Evolutionary conservation across 495 filamentous ascomycete species (phyloP).

Genomic region (Neurospora sublineolata): DNA sequence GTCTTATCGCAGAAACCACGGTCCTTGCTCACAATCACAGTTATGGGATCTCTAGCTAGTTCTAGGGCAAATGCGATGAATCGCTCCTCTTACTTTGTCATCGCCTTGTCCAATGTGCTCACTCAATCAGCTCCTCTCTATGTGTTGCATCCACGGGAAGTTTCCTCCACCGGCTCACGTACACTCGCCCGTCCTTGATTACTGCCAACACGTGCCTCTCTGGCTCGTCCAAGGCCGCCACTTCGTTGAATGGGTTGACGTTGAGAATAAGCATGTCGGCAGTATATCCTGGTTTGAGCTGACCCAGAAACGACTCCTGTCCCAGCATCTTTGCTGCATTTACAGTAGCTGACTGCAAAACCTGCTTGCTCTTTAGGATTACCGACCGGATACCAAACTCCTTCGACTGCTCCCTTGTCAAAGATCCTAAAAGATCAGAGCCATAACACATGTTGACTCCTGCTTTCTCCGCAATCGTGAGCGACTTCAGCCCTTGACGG

Average conservation of each 20-base stretch:
- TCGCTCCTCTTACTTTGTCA: neutral
- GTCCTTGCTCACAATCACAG: neutral
- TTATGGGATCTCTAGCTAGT: neutral
- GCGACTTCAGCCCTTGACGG: conserved; percentile 28
- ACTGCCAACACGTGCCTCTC: neutral
- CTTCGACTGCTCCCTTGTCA: conserved; percentile 35
- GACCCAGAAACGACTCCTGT: conserved; percentile 30
- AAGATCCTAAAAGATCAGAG: conserved; percentile 40
- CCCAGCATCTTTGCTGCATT: conserved; percentile 38
- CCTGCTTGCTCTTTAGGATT: conserved; percentile 29
- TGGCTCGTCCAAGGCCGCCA: neutral
- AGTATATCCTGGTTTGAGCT: conserved; percentile 15
- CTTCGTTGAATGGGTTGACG: neutral
- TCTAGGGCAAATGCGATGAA: neutral
- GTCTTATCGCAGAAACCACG: neutral
- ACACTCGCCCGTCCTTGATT: neutral
- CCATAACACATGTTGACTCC: conserved; percentile 45
- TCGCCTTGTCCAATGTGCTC: neutral
- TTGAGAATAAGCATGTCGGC: neutral
- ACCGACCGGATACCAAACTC: conserved; percentile 38
- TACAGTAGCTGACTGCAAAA: conserved; percentile 41
- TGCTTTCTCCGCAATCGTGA: conserved; percentile 35
- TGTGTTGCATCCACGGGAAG: neutral
- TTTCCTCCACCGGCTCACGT: neutral
- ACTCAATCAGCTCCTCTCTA: neutral